phyloP scores from a whole-genome alignment of 192 early-diverging fungal species.

The Coemansia sp. region DNA sequence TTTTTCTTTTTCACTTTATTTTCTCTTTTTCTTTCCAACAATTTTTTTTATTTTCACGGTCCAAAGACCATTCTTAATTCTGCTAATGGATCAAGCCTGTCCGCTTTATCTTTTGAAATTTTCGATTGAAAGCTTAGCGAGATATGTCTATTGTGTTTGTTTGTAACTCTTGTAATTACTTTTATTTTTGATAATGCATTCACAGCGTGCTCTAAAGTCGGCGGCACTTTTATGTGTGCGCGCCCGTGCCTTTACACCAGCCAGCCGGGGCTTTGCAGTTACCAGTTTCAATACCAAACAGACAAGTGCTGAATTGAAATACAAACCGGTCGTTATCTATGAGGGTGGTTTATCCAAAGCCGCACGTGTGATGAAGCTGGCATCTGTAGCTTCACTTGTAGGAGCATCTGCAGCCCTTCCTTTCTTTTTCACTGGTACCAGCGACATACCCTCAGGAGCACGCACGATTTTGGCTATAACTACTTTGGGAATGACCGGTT shows the following conservation, averaged over 20 bases:
- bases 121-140: not conserved
- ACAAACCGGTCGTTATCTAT: conserved; percentile 14
- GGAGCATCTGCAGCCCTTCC: conserved; percentile 48
- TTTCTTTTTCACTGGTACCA: conserved; percentile 47
- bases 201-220: not conserved
- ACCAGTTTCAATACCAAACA: not conserved
- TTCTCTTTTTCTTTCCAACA: not conserved
- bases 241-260: not conserved
- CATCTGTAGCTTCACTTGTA: conserved; percentile 45
- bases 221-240: not conserved
- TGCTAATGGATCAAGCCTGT: not conserved
- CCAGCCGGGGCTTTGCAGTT: not conserved
- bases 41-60: not conserved
- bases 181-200: not conserved
- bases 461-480: conserved; percentile 45
- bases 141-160: no score
- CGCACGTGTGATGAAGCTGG: conserved; percentile 53
- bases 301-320: not conserved
- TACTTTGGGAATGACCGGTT: conserved; percentile 49
- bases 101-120: not conserved
- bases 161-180: not conserved
- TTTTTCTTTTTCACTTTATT: not conserved
- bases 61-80: not conserved
- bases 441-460: conserved; percentile 45
- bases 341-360: conserved; percentile 44